A percentile compares a stretch with the other conserved stretches of the same genome.
Evolutionary conservation across 495 filamentous ascomycete species (phyloP).

Genomic region (Penicillium coprophilum): DNA sequence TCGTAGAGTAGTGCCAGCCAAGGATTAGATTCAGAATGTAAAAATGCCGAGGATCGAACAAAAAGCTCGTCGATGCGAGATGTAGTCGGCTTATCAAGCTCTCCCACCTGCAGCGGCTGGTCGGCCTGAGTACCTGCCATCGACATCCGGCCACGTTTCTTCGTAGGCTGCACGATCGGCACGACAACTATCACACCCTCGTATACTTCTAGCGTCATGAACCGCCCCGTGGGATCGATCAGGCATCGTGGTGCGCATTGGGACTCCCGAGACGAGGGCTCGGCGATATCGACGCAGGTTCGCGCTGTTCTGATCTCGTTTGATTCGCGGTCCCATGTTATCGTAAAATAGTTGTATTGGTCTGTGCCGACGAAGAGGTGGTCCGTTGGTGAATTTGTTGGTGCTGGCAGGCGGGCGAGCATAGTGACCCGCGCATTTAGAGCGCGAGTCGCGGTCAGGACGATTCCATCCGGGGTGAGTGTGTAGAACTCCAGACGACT

Average conservation of each 20-base stretch:
- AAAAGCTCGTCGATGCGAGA: slow-evolving; percentile 83
- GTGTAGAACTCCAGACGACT: slow-evolving; percentile 87
- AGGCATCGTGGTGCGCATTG: slow-evolving; percentile 73
- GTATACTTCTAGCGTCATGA: slow-evolving; percentile 83
- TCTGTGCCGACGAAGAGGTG: slow-evolving; percentile 93
- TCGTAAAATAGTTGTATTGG: slow-evolving; percentile 82
- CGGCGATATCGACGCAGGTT: slow-evolving; percentile 67
- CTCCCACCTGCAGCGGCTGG: slow-evolving; percentile 48
- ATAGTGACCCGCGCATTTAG: slow-evolving; percentile 85
- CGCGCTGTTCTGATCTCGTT: slow-evolving; percentile 66
- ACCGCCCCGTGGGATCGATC: slow-evolving; percentile 77
- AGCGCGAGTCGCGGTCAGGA: slow-evolving; percentile 59
- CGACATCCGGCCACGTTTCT: slow-evolving; percentile 43
- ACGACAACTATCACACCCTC: slow-evolving; percentile 82
- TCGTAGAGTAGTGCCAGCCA: slow-evolving; percentile 83
- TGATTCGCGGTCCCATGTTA: slow-evolving; percentile 73
- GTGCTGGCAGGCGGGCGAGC: slow-evolving; percentile 73
- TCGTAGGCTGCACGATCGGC: slow-evolving; percentile 63
- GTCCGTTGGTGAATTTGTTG: slow-evolving; percentile 69
- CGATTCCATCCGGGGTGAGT: slow-evolving; percentile 58
- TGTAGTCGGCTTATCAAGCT: slow-evolving; percentile 66
- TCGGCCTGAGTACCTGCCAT: slow-evolving; percentile 30
- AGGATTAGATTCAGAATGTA: slow-evolving; percentile 71
- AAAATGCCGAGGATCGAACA: slow-evolving; percentile 76
- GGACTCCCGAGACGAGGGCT: slow-evolving; percentile 76